A percentile compares a stretch with the other conserved stretches of the same genome.
phyloP scores from a whole-genome alignment of 2,329 filamentous ascomycete genomes.

The Ascochyta fabae region DNA sequence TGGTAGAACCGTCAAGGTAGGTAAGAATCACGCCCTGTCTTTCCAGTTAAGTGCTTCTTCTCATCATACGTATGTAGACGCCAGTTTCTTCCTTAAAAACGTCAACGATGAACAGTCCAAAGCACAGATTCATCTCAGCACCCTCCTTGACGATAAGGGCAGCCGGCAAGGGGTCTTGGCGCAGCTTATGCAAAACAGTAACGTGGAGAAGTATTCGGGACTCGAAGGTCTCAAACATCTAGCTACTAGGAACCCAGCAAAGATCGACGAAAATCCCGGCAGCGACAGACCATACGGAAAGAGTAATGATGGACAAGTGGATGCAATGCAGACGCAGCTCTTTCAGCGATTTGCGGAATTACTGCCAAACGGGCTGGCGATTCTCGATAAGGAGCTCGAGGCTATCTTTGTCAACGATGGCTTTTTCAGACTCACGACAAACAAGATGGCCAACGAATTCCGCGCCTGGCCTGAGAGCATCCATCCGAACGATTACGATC shows the following conservation, averaged over 20 bases:
- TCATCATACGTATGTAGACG: conserved; percentile 20
- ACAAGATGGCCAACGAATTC: conserved; percentile 49
- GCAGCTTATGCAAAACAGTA: conserved; percentile 35
- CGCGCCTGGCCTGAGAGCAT: conserved; percentile 56
- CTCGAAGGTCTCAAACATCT: conserved; percentile 35
- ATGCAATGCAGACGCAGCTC: conserved; percentile 50
- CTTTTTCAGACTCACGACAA: conserved; percentile 56
- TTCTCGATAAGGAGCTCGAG: conserved; percentile 53
- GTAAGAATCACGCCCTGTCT: conserved; percentile 33
- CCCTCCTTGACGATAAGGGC: conserved; percentile 41
- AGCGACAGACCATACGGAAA: conserved; percentile 5
- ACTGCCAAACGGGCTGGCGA: conserved; percentile 54
- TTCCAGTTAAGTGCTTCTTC: not conserved
- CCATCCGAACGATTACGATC: conserved; percentile 52
- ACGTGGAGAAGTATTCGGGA: conserved; percentile 32
- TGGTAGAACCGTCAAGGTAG: conserved; percentile 48
- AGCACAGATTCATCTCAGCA: conserved; percentile 39
- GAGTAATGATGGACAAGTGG: conserved; percentile 20
- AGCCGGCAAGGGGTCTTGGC: conserved; percentile 42
- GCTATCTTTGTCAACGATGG: conserved; percentile 56
- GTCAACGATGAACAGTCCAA: conserved; percentile 21
- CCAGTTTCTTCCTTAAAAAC: conserved; percentile 35
- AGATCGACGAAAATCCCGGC: conserved; percentile 13
- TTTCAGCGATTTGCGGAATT: conserved; percentile 55
- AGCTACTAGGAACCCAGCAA: conserved; percentile 21